phyloP scores from a whole-genome alignment of 2,329 filamentous ascomycete species.

The Talaromyces pinophilus region DNA sequence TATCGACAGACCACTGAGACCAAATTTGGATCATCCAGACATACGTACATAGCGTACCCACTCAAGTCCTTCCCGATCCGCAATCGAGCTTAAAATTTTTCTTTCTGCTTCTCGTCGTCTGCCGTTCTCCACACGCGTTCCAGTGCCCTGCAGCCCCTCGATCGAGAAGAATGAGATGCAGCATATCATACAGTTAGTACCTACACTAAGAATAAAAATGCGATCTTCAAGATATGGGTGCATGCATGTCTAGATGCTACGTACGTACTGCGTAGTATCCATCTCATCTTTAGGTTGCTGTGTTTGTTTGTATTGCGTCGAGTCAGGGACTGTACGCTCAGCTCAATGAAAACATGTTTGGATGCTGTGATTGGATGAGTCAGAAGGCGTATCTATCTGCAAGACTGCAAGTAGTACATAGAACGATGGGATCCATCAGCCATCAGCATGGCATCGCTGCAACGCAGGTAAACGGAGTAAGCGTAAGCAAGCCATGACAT shows the following conservation, averaged over 20 bases:
- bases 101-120: constrained; percentile 7
- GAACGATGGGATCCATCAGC: constrained; percentile 1
- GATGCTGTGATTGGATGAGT: constrained; percentile 4
- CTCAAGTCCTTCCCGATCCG: constrained; percentile 6
- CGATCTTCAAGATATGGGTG: not conserved
- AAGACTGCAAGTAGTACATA: not conserved
- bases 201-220: not conserved
- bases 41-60: constrained; percentile 5
- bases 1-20: not conserved
- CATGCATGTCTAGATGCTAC: not conserved
- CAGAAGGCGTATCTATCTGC: not conserved
- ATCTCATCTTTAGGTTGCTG: not conserved
- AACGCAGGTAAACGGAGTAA: not conserved
- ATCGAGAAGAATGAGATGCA: constrained; percentile 1
- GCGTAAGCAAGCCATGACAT: not conserved
- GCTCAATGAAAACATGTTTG: not conserved
- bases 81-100: constrained; percentile 10
- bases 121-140: constrained; percentile 14
- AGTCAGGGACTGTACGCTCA: constrained; percentile 3
- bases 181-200: not conserved
- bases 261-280: not conserved
- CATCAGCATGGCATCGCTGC: not conserved
- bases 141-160: not conserved
- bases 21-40: not conserved
- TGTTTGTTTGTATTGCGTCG: not conserved